Evolutionary conservation across 176 grass and related monocot genomes (phyloP), one percentile per base, ranked within the genome.

Genomic region (Phoenix roebelenii): DNA sequence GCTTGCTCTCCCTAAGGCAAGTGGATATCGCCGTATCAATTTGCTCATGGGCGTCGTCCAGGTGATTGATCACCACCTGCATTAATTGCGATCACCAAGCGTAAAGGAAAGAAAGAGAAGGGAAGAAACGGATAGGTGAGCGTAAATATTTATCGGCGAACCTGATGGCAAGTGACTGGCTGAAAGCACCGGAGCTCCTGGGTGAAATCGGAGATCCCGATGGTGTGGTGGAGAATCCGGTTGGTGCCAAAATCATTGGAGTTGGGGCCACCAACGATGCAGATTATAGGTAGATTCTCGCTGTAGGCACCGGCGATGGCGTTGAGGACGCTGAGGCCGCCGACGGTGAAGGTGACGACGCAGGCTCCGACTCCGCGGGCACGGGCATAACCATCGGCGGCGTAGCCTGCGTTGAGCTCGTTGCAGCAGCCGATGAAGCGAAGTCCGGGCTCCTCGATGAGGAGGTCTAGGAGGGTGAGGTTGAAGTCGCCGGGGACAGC

Each of bases 201-300:
- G 2, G 89, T 80, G 82, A 95, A 95, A 66, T 95, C 85, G 0
- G 89, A 74, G 69, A 95, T 23, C 15, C 85, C 89, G 65, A 95
- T 95, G 63, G 89, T 89, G 69, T 95, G 89, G 82, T 95, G 89
- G 54, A 95, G 89, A 71, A 95, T 68, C 53, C 82, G 75, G 76
- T 89, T 89, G 52, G 85, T 95, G 58, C 89, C 89, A 77, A 89
- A 89, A 65, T 89, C 85, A 58, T 95, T 89, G 22, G 89, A 89
- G 58, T 95, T 95, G 26, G 85, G 85, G 18, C 89, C 89, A n/a
- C 85, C 89, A 32, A 65, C 85, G 72, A 95, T 85, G 82, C 89
- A 95, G 62, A 95, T 95, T 49, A 95, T 55, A 1, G 89, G 89
- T 3, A 95, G 77, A 63, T 95, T 95, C 89, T 95, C 89, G 70